A percentile compares a stretch with the other conserved stretches of the same genome.
Evolutionary conservation across 1,284 basidiomycete genomes (phyloP).

Genomic region (Chalciporus sp.): DNA sequence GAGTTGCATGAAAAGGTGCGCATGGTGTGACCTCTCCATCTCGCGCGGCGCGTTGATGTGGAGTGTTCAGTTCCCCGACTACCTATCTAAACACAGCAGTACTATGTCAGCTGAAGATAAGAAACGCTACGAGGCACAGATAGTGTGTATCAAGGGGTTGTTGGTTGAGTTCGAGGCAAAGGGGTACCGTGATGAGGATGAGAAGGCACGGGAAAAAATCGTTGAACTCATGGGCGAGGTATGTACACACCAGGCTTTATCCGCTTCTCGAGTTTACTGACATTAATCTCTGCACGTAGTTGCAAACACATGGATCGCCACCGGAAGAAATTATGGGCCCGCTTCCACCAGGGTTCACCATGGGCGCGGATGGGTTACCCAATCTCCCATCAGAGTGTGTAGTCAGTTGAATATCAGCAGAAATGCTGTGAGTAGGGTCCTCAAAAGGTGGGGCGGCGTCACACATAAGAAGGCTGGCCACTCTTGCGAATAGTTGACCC

Average conservation of each 20-base stretch:
- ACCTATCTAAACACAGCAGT: slow-evolving; percentile 59
- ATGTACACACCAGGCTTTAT: slow-evolving; percentile 19
- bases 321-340: slow-evolving; percentile 92
- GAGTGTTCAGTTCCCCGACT: slow-evolving; percentile 69
- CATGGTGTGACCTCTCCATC: background rate
- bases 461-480: background rate
- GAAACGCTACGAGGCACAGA: slow-evolving; percentile 72
- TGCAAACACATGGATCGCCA: slow-evolving; percentile 87
- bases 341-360: slow-evolving; percentile 76
- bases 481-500: background rate
- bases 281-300: slow-evolving; percentile 42
- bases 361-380: slow-evolving; percentile 60
- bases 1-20: slow-evolving; percentile 83
- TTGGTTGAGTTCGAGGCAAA: slow-evolving; percentile 75
- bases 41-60: background rate
- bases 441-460: background rate
- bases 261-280: background rate
- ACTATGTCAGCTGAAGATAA: slow-evolving; percentile 64
- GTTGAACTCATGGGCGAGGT: slow-evolving; percentile 81
- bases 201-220: slow-evolving; percentile 55
- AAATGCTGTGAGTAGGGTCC: background rate
- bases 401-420: slow-evolving; percentile 30
- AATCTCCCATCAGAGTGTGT: slow-evolving; percentile 55
- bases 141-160: slow-evolving; percentile 64
- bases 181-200: slow-evolving; percentile 64